These are phyloP conservation scores for Colletotrichum spaethianum DNA, from an alignment of 2,329 filamentous ascomycete genomes.

Conservation along the genomic window DNA sequence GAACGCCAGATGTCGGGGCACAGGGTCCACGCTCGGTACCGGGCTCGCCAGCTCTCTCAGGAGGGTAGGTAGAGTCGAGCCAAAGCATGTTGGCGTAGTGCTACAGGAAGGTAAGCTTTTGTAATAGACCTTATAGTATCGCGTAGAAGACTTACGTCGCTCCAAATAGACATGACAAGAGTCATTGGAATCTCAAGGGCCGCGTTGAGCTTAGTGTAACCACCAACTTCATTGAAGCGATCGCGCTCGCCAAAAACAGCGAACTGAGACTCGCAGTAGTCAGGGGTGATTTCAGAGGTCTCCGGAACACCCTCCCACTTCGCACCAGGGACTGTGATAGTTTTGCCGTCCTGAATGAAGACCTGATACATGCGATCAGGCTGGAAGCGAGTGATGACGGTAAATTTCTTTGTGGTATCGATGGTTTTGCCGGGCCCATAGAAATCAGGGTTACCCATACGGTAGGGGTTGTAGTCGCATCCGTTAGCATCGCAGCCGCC, in stretches of 20 bases:
- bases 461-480: constrained; percentile 77
- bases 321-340: constrained; percentile 41
- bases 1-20: constrained; percentile 58
- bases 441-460: constrained; percentile 70
- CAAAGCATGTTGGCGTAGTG: constrained; percentile 75
- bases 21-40: constrained; percentile 64
- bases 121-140: neutral
- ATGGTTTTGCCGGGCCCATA: constrained; percentile 71
- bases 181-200: constrained; percentile 71
- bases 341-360: constrained; percentile 41
- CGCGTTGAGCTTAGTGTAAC: constrained; percentile 66
- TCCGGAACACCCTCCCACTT: constrained; percentile 62
- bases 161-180: constrained; percentile 73
- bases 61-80: constrained; percentile 73
- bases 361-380: constrained; percentile 39
- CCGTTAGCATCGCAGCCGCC: constrained; percentile 76
- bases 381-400: constrained; percentile 73
- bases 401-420: constrained; percentile 70
- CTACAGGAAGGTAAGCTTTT: constrained; percentile 31
- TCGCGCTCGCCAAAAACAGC: constrained; percentile 65
- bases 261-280: constrained; percentile 70
- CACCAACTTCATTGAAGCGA: constrained; percentile 66
- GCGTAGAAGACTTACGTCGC: constrained; percentile 57
- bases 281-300: constrained; percentile 68
- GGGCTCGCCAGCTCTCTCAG: constrained; percentile 46